Conservation (phyloP, 257 asterid genomes). For the Nicotiana obtusifolia region DNA sequence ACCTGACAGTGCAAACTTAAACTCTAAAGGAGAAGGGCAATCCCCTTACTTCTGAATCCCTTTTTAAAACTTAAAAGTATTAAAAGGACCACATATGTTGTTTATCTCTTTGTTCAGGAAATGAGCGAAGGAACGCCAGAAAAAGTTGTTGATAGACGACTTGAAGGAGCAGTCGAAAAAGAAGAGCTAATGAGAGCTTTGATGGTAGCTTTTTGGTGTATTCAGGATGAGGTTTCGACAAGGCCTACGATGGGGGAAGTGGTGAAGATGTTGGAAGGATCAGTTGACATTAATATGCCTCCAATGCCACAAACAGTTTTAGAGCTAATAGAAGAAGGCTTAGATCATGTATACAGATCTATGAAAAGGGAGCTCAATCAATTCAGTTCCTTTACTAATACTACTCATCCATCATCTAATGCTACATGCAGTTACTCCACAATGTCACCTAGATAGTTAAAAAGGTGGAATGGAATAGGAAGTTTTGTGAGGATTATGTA, state of each 20-base stretch:
- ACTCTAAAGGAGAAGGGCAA: not conserved
- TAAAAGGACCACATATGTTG: not conserved
- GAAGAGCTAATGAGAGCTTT: slow-evolving; percentile 59
- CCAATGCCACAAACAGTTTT: slow-evolving; percentile 80
- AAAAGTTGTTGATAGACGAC: slow-evolving; percentile 59
- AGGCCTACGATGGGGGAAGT: slow-evolving; percentile 94
- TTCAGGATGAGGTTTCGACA: slow-evolving; percentile 65
- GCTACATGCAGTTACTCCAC: slow-evolving; percentile 86
- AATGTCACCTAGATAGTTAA: slow-evolving; percentile 71
- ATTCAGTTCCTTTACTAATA: slow-evolving; percentile 54
- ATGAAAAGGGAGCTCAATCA: slow-evolving; percentile 82
- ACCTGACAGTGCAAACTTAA: no score
- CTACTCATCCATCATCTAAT: slow-evolving; percentile 58
- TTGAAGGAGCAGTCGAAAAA: slow-evolving; percentile 52
- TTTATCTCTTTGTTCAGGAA: slow-evolving; percentile 37
- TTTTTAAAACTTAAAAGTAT: not conserved
- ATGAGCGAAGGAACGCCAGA: slow-evolving; percentile 44
- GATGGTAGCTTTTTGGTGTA: slow-evolving; percentile 80
- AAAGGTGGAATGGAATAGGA: not conserved
- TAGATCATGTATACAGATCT: slow-evolving; percentile 74
- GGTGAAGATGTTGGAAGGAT: slow-evolving; percentile 82
- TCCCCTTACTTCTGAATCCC: no score
- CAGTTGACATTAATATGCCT: slow-evolving; percentile 53
- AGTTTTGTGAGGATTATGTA: slow-evolving; percentile 1
- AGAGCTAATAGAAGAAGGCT: slow-evolving; percentile 82